Evolutionary conservation across 2,329 filamentous ascomycete species (phyloP), one percentile per base, ranked within the genome.

Genomic region (Botrytis hyacinthi): DNA sequence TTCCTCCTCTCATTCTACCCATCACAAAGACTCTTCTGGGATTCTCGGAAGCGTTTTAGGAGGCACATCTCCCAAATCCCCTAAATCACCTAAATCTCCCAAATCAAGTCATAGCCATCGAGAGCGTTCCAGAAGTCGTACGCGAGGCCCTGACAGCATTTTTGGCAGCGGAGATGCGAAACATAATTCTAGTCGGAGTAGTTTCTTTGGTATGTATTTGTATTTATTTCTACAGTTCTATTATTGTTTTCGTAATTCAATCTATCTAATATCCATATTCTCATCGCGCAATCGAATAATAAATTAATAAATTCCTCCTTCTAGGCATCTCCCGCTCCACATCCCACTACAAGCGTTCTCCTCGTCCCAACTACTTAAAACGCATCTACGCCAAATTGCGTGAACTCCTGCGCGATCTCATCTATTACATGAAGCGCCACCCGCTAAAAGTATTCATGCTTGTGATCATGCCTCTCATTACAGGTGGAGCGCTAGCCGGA

Each of bases 381-480:
- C 90, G 91, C 77, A 86, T 94, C 65, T 87, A 93, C 82, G 88
- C 89, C 82, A 91, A 93, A 79, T 88, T 98, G 75, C 92, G 91
- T 80, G 90, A 92, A 61, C 88, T 97, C 75, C 84, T 97, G 73
- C 92, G 92, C 79, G 91, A 97, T 81, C 89, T 98, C 14, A 86
- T 92, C 81, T 89, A 91, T 81, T 97, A 95, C 84, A 92, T 93
- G 79, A 92, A 93, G 81, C 87, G 90, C 54, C 92, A 98, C 84
- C 95, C 95, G 0, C 84, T 94, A 80, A 97, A 97, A 84, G 93
- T 97, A 66, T 93, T 98, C 85, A 86, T 93, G 85, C 88, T 94
- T 75, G 91, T 97, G 76, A 88, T 98, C 79, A 90, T 98, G 88
- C 95, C 95, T 16, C 87, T 98, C 73, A 85, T 98, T 79, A 94